These are phyloP conservation scores for Camellia sinensis DNA, from an alignment of 148 eudicot genomes.

Conservation along the genomic window DNA sequence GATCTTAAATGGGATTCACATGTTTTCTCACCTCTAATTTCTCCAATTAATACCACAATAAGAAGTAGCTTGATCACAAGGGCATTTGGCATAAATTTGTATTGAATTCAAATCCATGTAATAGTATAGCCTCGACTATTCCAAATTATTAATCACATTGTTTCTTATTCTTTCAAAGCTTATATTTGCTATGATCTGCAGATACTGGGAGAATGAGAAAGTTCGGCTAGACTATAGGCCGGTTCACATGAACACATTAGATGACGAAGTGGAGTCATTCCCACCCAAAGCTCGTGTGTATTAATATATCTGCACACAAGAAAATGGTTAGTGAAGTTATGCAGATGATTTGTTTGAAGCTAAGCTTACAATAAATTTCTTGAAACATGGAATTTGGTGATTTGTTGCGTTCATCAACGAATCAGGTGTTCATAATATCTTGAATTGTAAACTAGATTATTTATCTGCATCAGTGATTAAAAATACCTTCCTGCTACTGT, in stretches of 20 bases:
- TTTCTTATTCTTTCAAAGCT: neutral
- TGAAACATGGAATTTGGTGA: constrained; percentile 3
- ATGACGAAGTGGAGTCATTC: constrained; percentile 78
- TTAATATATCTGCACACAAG: constrained; percentile 22
- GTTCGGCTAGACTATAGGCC: constrained; percentile 84
- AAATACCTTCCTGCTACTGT: neutral
- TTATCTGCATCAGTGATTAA: constrained; percentile 2
- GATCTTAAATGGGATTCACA: too few relatives aligned
- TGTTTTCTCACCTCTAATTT: too few relatives aligned
- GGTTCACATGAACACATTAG: constrained; percentile 87
- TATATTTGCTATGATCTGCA: constrained; percentile 24
- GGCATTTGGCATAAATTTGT: neutral
- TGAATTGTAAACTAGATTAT: constrained; percentile 2
- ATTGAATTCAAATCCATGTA: neutral
- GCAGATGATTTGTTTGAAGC: constrained; percentile 1
- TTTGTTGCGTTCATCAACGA: constrained; percentile 9
- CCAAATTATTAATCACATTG: neutral
- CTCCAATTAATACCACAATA: too few relatives aligned
- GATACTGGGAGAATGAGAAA: constrained; percentile 85
- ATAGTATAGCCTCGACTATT: neutral
- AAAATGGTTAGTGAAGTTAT: neutral
- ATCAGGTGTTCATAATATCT: neutral
- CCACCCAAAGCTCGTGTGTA: constrained; percentile 95
- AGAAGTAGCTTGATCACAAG: too few relatives aligned
- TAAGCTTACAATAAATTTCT: constrained; percentile 15